Evolutionary conservation across 352 stramenopile genomes (phyloP), one percentile per base, ranked within the genome.

Genomic region (Phytophthora podocarpi): DNA sequence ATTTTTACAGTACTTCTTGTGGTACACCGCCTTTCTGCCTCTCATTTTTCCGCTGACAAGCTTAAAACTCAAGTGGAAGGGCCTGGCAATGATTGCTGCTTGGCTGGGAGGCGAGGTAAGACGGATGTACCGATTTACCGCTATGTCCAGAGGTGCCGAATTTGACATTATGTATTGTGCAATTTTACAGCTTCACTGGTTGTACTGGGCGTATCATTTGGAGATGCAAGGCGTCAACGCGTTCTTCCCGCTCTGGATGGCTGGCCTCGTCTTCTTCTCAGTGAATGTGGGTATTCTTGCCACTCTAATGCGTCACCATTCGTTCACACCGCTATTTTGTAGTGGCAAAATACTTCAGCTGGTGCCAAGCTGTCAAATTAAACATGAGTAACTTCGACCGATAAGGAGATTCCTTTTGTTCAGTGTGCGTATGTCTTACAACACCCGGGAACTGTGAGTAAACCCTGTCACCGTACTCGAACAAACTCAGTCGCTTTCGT

Each of bases 1-100:
- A 34, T 28, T 52, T 96, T 74, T 24, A 42, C 76, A 99, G 88
- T 99, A 99, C 66, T 99, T 99, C 70, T 83, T 98, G 36, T 99
- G 98, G 98, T 99, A 99, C 71, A 91, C 98, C 1, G 81, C 70
- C 11, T 89, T 98, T 57, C 63, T 98, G 13, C 93, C 95, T 23
- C 70, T 98, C 16, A 80, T 96, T 36, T 85, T 96, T 18, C 91
- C 88, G 8, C 59, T 78, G 27, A 91, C 82, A 42, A 87, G 63
- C 24, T 56, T 95, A 10, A 58, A 55, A 24, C 27, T 93, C 11
- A 75, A 79, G 16, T 93, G 82, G 84, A 87, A 90, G 42, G 85
- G 84, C 0, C 42, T 76, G 1, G 16, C 64, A 12, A 80, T 97
- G 65, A 82, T 96, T 26, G 62, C 60, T 21, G 60, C 74, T 13